Evolutionary conservation across 2,329 filamentous ascomycete genomes (phyloP).

Genomic region (Didymella segeticola): DNA sequence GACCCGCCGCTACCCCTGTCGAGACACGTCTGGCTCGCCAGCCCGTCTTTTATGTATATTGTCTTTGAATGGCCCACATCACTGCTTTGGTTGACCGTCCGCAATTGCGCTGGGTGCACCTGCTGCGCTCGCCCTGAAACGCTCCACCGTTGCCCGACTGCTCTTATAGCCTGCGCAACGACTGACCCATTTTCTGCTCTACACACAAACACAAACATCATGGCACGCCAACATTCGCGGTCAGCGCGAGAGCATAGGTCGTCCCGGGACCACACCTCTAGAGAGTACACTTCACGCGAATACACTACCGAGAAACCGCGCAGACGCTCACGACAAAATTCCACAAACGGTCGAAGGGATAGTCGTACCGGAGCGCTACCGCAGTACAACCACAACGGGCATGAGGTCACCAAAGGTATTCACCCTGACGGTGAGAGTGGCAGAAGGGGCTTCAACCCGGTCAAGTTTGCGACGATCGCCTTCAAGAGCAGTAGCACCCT

Average conservation of each 20-base stretch:
- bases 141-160: not conserved
- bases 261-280: conserved; percentile 22
- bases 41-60: conserved; percentile 14
- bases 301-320: conserved; percentile 34
- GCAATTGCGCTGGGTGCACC: conserved; percentile 18
- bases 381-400: conserved; percentile 54
- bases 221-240: conserved; percentile 27
- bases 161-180: not conserved
- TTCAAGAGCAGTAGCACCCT: conserved; percentile 68
- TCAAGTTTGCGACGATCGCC: conserved; percentile 68
- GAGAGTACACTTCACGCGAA: conserved; percentile 25
- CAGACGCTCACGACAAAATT: conserved; percentile 21
- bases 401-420: conserved; percentile 52
- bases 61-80: conserved; percentile 2
- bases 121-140: conserved; percentile 25
- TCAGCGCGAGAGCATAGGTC: conserved; percentile 20
- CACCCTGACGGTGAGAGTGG: conserved; percentile 70
- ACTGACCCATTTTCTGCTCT: not conserved
- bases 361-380: conserved; percentile 34
- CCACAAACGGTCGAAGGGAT: conserved; percentile 11
- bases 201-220: conserved; percentile 9
- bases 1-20: conserved; percentile 15
- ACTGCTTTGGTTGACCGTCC: conserved; percentile 3
- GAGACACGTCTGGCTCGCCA: conserved; percentile 11
- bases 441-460: conserved; percentile 68